Percentiles rank a stretch among this genome's conserved stretches.
Evolutionary conservation across 805 yeast genomes (phyloP).

Genomic region (Zygoascus flipseniorum): DNA sequence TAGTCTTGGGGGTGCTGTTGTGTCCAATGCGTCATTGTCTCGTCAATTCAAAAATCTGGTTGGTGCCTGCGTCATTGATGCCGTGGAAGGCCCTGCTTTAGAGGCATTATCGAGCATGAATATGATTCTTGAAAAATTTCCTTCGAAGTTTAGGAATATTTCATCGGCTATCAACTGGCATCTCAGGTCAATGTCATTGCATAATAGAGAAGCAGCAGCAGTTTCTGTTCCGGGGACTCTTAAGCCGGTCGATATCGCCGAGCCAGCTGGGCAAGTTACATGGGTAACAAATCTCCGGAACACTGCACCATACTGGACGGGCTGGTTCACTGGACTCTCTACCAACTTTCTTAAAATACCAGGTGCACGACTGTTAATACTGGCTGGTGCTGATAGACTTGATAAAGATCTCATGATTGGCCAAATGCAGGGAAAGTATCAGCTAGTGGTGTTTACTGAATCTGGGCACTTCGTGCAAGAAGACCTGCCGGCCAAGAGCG

Average conservation of each 20-base stretch:
- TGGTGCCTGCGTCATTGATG: slow-evolving; percentile 78
- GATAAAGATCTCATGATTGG: slow-evolving; percentile 85
- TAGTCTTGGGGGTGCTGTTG: slow-evolving; percentile 84
- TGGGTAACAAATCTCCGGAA: slow-evolving; percentile 61
- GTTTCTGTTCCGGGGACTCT: slow-evolving; percentile 74
- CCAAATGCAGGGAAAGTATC: slow-evolving; percentile 96
- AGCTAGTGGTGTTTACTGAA: slow-evolving; percentile 70
- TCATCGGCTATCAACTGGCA: slow-evolving; percentile 78
- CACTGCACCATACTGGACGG: slow-evolving; percentile 65
- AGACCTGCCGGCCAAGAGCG: slow-evolving; percentile 67
- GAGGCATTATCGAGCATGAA: slow-evolving; percentile 61
- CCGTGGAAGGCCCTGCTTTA: slow-evolving; percentile 88
- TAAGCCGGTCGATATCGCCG: slow-evolving; percentile 12
- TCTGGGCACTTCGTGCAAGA: slow-evolving; percentile 96
- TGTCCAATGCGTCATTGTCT: slow-evolving; percentile 43
- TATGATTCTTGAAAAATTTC: slow-evolving; percentile 55
- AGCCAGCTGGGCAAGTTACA: slow-evolving; percentile 2
- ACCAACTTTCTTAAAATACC: slow-evolving; percentile 39
- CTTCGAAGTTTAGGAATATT: slow-evolving; percentile 44
- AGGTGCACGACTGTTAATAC: slow-evolving; percentile 59
- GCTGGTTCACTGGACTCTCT: slow-evolving; percentile 75
- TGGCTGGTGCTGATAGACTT: slow-evolving; percentile 84
- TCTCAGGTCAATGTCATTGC: slow-evolving; percentile 43
- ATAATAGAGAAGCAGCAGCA: slow-evolving; percentile 52
- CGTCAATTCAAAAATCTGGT: slow-evolving; percentile 28